Evolutionary conservation across 2,329 filamentous ascomycete species (phyloP).

Genomic region (Gaeumannomyces tritici): DNA sequence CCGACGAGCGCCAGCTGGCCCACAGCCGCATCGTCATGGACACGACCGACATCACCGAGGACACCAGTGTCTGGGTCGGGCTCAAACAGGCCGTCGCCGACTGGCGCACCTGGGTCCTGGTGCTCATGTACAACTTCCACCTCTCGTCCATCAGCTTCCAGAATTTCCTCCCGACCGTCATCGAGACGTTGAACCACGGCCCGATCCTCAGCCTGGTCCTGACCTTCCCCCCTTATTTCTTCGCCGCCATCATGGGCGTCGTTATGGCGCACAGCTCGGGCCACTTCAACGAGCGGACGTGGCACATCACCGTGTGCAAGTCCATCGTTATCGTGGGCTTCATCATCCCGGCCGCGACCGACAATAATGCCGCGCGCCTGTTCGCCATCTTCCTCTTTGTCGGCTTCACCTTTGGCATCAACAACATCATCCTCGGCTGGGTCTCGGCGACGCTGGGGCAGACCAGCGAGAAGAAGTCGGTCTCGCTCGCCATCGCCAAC

Average conservation of each 20-base stretch:
- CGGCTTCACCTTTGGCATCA: conserved; percentile 26
- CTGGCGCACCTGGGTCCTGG: conserved; percentile 15
- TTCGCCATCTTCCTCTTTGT: conserved; percentile 26
- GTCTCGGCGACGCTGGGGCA: conserved; percentile 28
- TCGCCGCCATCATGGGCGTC: conserved; percentile 8
- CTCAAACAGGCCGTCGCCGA: conserved; percentile 14
- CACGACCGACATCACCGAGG: background rate
- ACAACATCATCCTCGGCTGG: conserved; percentile 36
- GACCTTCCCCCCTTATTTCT: conserved; percentile 16
- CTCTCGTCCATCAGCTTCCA: conserved; percentile 7
- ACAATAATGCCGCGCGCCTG: conserved; percentile 1
- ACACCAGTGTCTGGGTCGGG: conserved; percentile 7
- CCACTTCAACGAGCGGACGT: conserved; percentile 3
- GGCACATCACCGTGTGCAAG: conserved; percentile 5
- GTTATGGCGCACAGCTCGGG: conserved; percentile 1
- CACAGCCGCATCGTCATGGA: conserved; percentile 14
- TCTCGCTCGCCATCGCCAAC: conserved; percentile 29
- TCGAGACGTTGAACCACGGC: conserved; percentile 10
- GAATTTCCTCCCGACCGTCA: conserved; percentile 14
- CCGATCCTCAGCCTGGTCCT: conserved; percentile 20
- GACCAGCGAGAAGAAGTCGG: conserved; percentile 36
- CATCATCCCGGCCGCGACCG: background rate
- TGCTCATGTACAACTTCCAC: conserved; percentile 7
- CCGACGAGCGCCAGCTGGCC: background rate
- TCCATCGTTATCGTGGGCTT: conserved; percentile 1